phyloP scores from a whole-genome alignment of 2,329 filamentous ascomycete genomes.

The Scopulariopsis brevicaulis region DNA sequence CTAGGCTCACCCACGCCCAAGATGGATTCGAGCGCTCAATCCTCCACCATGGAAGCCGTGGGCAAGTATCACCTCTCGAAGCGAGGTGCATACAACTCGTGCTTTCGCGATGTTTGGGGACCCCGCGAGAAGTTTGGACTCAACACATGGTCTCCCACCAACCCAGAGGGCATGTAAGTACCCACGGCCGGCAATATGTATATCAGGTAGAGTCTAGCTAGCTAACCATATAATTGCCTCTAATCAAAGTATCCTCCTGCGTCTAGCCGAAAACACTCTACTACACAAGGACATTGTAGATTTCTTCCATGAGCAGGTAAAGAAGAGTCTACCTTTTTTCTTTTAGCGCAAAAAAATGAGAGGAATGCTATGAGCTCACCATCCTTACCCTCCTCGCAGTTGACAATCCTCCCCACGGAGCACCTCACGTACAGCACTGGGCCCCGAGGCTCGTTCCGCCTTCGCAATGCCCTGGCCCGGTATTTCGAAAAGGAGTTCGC shows the following conservation, averaged over 20 bases:
- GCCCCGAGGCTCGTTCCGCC: slow-evolving; percentile 14
- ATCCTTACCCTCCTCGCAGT: not conserved
- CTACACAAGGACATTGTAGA: slow-evolving; percentile 11
- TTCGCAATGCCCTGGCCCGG: slow-evolving; percentile 11
- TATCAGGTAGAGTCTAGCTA: not conserved
- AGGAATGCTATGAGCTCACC: not conserved
- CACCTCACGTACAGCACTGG: slow-evolving; percentile 17
- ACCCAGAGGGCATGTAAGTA: slow-evolving; percentile 9
- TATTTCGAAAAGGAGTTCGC: slow-evolving; percentile 13
- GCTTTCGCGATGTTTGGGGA: slow-evolving; percentile 9
- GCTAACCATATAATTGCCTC: not conserved
- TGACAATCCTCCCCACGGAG: slow-evolving; percentile 7
- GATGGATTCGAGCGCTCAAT: not conserved
- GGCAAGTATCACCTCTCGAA: slow-evolving; percentile 6
- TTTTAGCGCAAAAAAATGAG: not conserved
- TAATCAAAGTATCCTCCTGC: slow-evolving; percentile 7
- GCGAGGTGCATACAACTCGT: slow-evolving; percentile 9
- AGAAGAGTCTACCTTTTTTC: not conserved
- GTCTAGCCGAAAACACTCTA: slow-evolving; percentile 13
- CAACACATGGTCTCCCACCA: slow-evolving; percentile 10
- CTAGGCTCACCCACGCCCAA: not conserved
- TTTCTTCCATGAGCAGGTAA: slow-evolving; percentile 8
- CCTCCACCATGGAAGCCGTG: not conserved
- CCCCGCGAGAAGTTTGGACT: slow-evolving; percentile 10
- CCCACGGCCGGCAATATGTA: not conserved